These are phyloP conservation scores for Microdochium nivale DNA, from an alignment of 2,329 filamentous ascomycete genomes.

Conservation along the genomic window DNA sequence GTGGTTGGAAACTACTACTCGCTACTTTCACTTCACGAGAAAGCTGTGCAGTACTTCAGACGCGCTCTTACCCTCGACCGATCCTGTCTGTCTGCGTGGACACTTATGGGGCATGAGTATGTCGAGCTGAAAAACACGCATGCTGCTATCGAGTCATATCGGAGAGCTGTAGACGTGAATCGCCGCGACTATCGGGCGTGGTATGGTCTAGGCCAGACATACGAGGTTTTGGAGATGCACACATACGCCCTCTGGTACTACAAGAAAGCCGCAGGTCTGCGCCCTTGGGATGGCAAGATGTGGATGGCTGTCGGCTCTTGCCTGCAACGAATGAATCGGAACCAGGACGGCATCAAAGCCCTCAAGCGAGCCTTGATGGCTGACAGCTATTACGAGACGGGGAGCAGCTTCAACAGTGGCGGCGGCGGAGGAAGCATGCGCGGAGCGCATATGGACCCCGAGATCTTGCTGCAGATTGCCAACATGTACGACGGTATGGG, in stretches of 20 bases:
- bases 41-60: constrained; percentile 96
- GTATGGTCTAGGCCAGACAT: constrained; percentile 95
- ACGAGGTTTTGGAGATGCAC: constrained; percentile 96
- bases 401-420: constrained; percentile 44
- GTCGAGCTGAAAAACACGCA: constrained; percentile 98
- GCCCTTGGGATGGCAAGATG: constrained; percentile 98
- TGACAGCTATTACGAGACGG: constrained; percentile 72
- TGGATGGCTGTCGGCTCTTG: constrained; percentile 95
- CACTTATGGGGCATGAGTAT: constrained; percentile 97
- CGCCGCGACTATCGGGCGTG: constrained; percentile 93
- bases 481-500: constrained; percentile 76
- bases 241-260: constrained; percentile 97
- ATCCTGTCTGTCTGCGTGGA: constrained; percentile 91
- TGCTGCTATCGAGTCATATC: constrained; percentile 93
- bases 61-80: constrained; percentile 85
- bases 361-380: constrained; percentile 87
- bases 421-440: constrained; percentile 37
- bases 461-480: constrained; percentile 84
- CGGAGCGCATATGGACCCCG: constrained; percentile 68
- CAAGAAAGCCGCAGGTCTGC: constrained; percentile 83
- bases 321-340: constrained; percentile 78
- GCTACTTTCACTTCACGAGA: constrained; percentile 88
- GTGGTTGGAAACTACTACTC: constrained; percentile 98
- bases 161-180: constrained; percentile 91
- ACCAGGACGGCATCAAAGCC: constrained; percentile 88